Evolutionary conservation across 2,329 filamentous ascomycete species (phyloP), one percentile per base, ranked within the genome.

Genomic region (Epichloe aotearoae): DNA sequence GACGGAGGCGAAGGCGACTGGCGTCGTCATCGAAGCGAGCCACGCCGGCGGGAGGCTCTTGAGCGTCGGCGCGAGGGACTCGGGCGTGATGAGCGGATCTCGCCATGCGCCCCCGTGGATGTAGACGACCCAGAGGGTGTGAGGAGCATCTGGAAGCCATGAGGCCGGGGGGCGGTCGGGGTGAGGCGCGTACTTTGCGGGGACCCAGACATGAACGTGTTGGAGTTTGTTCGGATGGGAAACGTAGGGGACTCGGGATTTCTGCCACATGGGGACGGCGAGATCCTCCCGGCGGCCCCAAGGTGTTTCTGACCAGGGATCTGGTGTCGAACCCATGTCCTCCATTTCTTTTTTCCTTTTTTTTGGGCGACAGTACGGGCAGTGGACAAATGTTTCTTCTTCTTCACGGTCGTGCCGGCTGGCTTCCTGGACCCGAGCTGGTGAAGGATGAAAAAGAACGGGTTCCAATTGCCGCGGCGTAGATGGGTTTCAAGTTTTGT

Each of bases 41-140:
- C 46, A 45, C 8, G 41, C 37, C 11, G 49, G 33, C 23, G 52
- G 15, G n/a, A 54, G 50, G 14, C 30, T 36, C 20, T 47, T 50
- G 3, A 54, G 44, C 20, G 50, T 30, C 7, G 50, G 52, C 23
- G 6, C 33, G 15, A 58, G 38, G 5, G 54, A 51, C 3, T 48
- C 47, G 5, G 56, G 53, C 20, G 56, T 53, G 19, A 56, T 50
- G 19, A 57, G 54, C n/a, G 59, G 59, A 44, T 61, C 58, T 3
- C 58, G 52, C 59, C 58, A 61, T 6, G 59, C 59, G 33, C 59
- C 59, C n/a, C 59, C 59, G 49, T 61, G 59, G 48, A 61, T 54
- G 49, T 56, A 57, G 10, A 59, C 50, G 39, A 59, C 15, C 57
- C 56, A 58, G n/a, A 52, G 46, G 15, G 50, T 44, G 43, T 44